Percentiles rank a stretch among this genome's conserved stretches.
These are phyloP conservation scores for Aspergillus egyptiacus DNA, from an alignment of 495 filamentous ascomycete genomes.

Conservation along the genomic window DNA sequence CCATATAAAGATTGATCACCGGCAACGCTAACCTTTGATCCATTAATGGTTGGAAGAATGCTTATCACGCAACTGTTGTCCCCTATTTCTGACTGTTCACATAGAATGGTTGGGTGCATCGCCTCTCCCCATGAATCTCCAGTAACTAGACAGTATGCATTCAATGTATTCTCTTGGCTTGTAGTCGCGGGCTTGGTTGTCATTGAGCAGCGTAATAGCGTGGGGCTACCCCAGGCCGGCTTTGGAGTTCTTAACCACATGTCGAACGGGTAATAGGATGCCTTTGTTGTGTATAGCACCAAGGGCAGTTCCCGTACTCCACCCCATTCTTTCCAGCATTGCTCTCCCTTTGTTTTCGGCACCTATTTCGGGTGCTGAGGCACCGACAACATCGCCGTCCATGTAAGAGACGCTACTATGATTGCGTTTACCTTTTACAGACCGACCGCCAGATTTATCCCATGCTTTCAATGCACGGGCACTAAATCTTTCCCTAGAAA, in stretches of 20 bases:
- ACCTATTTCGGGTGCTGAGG: slow-evolving; percentile 75
- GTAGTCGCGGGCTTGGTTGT: background rate
- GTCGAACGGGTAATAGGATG: slow-evolving; percentile 77
- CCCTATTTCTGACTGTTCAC: background rate
- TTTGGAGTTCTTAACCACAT: slow-evolving; percentile 79
- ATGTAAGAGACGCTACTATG: slow-evolving; percentile 52
- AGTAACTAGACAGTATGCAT: background rate
- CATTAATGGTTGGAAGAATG: background rate
- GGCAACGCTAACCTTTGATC: slow-evolving; percentile 31
- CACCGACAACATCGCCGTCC: slow-evolving; percentile 89
- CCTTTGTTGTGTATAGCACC: slow-evolving; percentile 81
- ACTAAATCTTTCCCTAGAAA: slow-evolving; percentile 30
- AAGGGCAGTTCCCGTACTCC: slow-evolving; percentile 82
- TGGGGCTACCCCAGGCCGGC: slow-evolving; percentile 68
- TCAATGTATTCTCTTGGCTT: background rate
- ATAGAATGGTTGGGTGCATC: background rate
- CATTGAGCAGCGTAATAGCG: background rate
- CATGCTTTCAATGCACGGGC: slow-evolving; percentile 30
- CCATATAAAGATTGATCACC: slow-evolving; percentile 63
- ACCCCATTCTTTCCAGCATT: slow-evolving; percentile 98
- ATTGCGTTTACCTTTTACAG: slow-evolving; percentile 32
- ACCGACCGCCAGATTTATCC: slow-evolving; percentile 20
- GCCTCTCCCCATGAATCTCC: background rate
- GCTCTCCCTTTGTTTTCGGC: slow-evolving; percentile 75
- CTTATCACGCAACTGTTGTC: background rate